These are phyloP conservation scores for Auricularia heimuer DNA, from an alignment of 768 basidiomycete species.

Conservation along the genomic window DNA sequence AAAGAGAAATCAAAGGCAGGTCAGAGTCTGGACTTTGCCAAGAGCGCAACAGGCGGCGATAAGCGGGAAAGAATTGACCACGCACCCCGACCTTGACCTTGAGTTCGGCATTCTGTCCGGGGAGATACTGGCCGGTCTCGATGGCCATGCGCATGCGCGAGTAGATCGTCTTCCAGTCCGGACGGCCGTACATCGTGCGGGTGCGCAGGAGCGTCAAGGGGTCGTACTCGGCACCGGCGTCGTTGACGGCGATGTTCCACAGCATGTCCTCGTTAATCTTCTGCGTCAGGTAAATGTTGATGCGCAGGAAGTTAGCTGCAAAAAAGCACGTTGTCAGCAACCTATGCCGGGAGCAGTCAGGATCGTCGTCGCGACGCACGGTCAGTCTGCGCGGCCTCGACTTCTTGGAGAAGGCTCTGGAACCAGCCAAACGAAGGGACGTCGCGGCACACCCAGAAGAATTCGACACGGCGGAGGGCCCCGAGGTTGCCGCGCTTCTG, in stretches of 20 bases:
- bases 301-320: conserved; percentile 81
- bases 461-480: conserved; percentile 79
- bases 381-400: conserved; percentile 82
- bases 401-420: conserved; percentile 77
- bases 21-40: conserved; percentile 4
- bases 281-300: conserved; percentile 85
- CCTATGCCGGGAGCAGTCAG: not conserved
- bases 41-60: not conserved
- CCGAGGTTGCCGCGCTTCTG: conserved; percentile 71
- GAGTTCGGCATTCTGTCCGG: conserved; percentile 66
- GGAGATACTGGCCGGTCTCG: conserved; percentile 72
- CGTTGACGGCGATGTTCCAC: conserved; percentile 86
- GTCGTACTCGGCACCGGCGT: conserved; percentile 76
- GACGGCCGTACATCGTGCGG: conserved; percentile 86
- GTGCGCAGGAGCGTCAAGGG: conserved; percentile 82
- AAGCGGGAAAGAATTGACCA: conserved; percentile 11
- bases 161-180: conserved; percentile 82
- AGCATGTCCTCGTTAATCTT: conserved; percentile 80
- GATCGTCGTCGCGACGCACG: conserved; percentile 39
- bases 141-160: conserved; percentile 64
- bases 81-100: conserved; percentile 78
- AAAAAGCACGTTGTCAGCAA: conserved; percentile 10
- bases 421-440: conserved; percentile 99
- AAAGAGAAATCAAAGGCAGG: not conserved
- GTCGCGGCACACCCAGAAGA: conserved; percentile 90